Conservation (phyloP, 75 land plant genomes). For the Cryptomeria japonica region DNA sequence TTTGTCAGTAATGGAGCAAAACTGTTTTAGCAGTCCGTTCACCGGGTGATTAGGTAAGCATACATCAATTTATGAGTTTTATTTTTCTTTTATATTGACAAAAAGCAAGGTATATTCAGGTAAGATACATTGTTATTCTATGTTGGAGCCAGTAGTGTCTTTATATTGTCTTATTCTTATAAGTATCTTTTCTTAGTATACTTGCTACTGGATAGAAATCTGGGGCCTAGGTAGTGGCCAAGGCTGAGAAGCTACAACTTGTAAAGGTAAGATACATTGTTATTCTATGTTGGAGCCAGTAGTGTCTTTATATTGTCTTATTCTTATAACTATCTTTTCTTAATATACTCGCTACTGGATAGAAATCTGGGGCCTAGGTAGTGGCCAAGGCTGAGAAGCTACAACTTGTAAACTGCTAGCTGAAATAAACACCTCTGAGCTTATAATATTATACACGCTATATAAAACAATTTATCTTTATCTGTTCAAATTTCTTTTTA, state of each 20-base stretch:
- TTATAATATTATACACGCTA: not conserved
- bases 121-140: not conserved
- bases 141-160: not conserved
- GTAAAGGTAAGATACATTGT: not conserved
- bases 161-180: no score
- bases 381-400: not conserved
- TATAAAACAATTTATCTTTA: not conserved
- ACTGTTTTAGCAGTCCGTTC: slow-evolving; percentile 93
- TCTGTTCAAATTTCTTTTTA: no score
- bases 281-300: no score
- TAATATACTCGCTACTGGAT: not conserved
- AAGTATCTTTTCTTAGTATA: not conserved
- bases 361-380: not conserved
- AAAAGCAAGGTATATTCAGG: not conserved
- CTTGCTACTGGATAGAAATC: not conserved
- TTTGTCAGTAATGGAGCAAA: slow-evolving; percentile 98
- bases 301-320: no score
- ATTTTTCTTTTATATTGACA: slow-evolving; percentile 46
- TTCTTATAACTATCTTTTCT: no score
- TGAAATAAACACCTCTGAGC: not conserved
- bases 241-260: not conserved
- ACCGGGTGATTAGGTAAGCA: slow-evolving; percentile 92
- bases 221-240: not conserved
- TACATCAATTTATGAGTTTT: not conserved
- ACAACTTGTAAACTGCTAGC: not conserved